These are phyloP conservation scores for Cladosporium halotolerans DNA, from an alignment of 2,329 filamentous ascomycete species.

Conservation along the genomic window DNA sequence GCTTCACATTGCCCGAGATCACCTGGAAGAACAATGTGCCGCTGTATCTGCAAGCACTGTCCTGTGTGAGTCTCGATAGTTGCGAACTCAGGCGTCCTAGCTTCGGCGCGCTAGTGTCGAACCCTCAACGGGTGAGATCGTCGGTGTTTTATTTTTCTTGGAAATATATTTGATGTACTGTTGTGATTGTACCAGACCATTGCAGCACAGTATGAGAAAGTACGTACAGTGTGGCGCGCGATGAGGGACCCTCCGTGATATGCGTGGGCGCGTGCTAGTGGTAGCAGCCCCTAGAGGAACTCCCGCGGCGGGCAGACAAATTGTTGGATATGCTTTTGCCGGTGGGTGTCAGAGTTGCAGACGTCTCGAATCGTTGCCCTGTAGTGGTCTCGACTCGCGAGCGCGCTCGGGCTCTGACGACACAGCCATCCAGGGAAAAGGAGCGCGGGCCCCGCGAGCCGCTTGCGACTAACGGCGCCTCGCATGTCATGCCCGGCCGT, in stretches of 20 bases:
- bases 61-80: too few relatives aligned
- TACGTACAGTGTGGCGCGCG: background rate
- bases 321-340: slow-evolving; percentile 4
- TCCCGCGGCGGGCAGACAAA: background rate
- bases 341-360: slow-evolving; percentile 6
- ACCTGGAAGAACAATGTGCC: too few relatives aligned
- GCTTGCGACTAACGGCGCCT: background rate
- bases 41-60: too few relatives aligned
- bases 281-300: background rate
- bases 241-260: background rate
- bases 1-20: too few relatives aligned
- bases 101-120: too few relatives aligned
- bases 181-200: too few relatives aligned
- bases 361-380: slow-evolving; percentile 7
- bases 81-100: too few relatives aligned
- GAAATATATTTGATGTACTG: too few relatives aligned
- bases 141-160: too few relatives aligned
- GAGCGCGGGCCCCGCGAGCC: too few relatives aligned
- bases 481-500: background rate
- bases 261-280: background rate
- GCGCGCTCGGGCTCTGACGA: background rate
- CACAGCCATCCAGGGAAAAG: background rate
- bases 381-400: background rate
- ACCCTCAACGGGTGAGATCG: too few relatives aligned
- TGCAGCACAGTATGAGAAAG: background rate